Base-by-base conservation (phyloP, 495 filamentous ascomycete species). In the Monascus purpureus region DNA sequence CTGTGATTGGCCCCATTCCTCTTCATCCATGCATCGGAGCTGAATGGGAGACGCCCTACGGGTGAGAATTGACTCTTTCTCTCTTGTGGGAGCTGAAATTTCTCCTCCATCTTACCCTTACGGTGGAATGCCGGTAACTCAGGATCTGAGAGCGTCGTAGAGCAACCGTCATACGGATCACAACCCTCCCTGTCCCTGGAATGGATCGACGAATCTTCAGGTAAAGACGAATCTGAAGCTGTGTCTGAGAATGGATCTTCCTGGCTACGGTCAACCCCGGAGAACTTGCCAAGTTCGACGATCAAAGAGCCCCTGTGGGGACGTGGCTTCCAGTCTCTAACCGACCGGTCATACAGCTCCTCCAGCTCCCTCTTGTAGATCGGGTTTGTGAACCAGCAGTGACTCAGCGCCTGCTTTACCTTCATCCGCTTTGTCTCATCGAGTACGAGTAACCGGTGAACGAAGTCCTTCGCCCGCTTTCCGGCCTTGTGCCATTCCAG, bases 361-460 rank as follows among this genome's bases (percentile, higher is more conserved):
- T 70, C 54, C 26, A 74, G 59, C n/a, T 54, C 47, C 4, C 22
- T 23, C 2, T 42, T 47, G 37, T 61, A 52, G 4, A 40, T 28
- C 11, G 46, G 39, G 28, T 68, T 62, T 2, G 50, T 65, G 42
- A 81, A 74, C 77, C 77, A 82, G 8, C 31, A 19, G 52, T 82
- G 75, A 11, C 42, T 16, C 35, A 76, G 44, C 3, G 74, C 74
- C 50, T 73, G 42, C 8, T 54, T 57, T 3, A 63, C 71, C 24
- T 61, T 63, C 50, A 77, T 59, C 16, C 78, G 60, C 20, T 43
- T 25, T 1, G 40, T 37, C 33, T 72, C 67, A 28, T 75, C 59
- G 2, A 67, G 46, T 6, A 60, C 50, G 0, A 82, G 55, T 15
- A 77, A 62, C 13, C 46, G 50, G 9, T 43, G 55, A 23, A 81